Base-by-base conservation (phyloP, 1,139 yeast genomes). In the Torulaspora globosa region DNA sequence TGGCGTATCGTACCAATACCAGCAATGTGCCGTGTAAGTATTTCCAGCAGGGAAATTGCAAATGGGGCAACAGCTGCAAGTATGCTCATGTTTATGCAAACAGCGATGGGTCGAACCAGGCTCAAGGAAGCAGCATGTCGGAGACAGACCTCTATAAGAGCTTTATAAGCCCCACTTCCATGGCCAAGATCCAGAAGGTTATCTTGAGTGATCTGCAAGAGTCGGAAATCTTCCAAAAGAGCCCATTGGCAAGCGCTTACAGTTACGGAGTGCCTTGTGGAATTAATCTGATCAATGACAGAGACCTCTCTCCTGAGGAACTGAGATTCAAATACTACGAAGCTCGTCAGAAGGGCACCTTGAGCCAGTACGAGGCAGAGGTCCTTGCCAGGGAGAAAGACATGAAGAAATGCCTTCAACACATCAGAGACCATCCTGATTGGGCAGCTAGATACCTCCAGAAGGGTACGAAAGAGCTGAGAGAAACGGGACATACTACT, bases 301-400 rank as follows among this genome's bases (percentile, higher is more conserved):
- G 83, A 53, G 87, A 82, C 54, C 59, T 74, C 24, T 79, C 85
- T 0, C 71, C 68, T 29, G 86, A 81, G 52, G 87, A 82, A 56
- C 65, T 70, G 31, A 65, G 85, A 44, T 66, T 73, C 46, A 72
- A 71, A 51, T 79, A 70, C 49, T 65, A 70, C 52, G 70, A 73
- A 43, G 78, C 82, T 0, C 62, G 57, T 39, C 60, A 66, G 12
- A 58, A 62, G 10, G 73, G 73, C 44, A 58, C 62, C 0, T 15
- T 74, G 3, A 64, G 68, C 0, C 70, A 68, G 19, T 75, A 71
- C 52, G 75, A 72, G 36, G 63, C 63, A 26, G 70, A 69, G 43
- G 59, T 78, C 43, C 57, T 58, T 5, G 68, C 71, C 11, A 68
- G 83, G 54, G 58, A 59, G 24, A 60, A 65, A 8, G 84, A 80